These are phyloP conservation scores for Backusella westeae DNA, from an alignment of 192 early-diverging fungal genomes.

Conservation along the genomic window DNA sequence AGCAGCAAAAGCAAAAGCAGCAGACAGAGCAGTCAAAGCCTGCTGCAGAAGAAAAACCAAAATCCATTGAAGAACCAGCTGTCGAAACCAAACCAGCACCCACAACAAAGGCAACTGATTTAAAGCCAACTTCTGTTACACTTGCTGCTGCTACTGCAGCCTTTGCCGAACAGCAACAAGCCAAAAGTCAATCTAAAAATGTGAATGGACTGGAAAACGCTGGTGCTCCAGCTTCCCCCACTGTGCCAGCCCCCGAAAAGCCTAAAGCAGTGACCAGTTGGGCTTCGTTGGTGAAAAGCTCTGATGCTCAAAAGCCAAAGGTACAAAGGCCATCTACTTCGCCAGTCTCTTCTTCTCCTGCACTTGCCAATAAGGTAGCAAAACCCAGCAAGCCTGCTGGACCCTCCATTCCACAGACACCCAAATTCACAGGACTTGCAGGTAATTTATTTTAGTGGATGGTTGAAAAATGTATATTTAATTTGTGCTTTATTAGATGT, in stretches of 20 bases:
- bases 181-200: neutral
- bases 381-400: neutral
- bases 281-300: slow-evolving; percentile 39
- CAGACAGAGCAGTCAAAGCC: slow-evolving; percentile 9
- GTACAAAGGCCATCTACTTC: slow-evolving; percentile 12
- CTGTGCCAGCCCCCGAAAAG: slow-evolving; percentile 34
- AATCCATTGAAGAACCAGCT: neutral
- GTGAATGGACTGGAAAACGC: neutral
- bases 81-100: neutral
- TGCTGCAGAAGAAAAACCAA: neutral
- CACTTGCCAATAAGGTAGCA: neutral
- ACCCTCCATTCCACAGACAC: neutral
- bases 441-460: neutral
- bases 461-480: neutral
- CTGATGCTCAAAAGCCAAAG: slow-evolving; percentile 1
- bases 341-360: neutral
- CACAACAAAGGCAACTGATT: neutral
- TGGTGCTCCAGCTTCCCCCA: neutral
- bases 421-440: slow-evolving; percentile 31
- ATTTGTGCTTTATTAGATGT: slow-evolving; percentile 28
- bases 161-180: neutral
- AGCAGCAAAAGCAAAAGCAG: neutral
- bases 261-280: slow-evolving; percentile 35
- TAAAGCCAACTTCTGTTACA: slow-evolving; percentile 20
- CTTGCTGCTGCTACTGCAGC: neutral